A percentile compares a stretch with the other conserved stretches of the same genome.
Conservation (phyloP, 2,329 filamentous ascomycete genomes). For the Cytospora leucostoma region DNA sequence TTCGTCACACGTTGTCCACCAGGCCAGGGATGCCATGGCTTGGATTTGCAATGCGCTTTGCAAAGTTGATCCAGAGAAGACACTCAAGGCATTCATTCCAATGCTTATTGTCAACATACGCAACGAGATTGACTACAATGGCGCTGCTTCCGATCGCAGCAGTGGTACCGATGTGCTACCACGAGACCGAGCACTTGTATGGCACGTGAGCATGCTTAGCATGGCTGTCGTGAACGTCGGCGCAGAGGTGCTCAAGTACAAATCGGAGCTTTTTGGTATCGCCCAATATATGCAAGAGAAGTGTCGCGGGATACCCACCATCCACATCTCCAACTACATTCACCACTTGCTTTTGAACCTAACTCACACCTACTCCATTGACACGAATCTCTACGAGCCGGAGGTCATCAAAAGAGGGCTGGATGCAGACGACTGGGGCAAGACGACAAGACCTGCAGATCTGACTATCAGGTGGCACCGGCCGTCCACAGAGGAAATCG, state of each 20-base stretch:
- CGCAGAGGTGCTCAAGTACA: slow-evolving; percentile 83
- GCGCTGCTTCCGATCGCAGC: slow-evolving; percentile 90
- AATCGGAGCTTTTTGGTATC: slow-evolving; percentile 85
- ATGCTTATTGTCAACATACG: slow-evolving; percentile 90
- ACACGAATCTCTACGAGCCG: slow-evolving; percentile 86
- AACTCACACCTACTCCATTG: slow-evolving; percentile 90
- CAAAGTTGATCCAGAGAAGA: slow-evolving; percentile 93
- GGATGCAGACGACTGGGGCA: slow-evolving; percentile 81
- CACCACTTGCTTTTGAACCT: slow-evolving; percentile 94
- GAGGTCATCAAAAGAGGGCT: slow-evolving; percentile 70
- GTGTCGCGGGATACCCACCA: slow-evolving; percentile 89
- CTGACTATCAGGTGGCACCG: slow-evolving; percentile 86
- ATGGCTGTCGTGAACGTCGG: slow-evolving; percentile 99
- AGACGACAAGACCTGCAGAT: slow-evolving; percentile 69
- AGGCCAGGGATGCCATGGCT: slow-evolving; percentile 95
- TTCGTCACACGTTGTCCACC: slow-evolving; percentile 91
- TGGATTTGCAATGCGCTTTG: slow-evolving; percentile 97
- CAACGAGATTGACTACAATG: slow-evolving; percentile 95
- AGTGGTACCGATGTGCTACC: slow-evolving; percentile 92
- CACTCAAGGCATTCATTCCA: slow-evolving; percentile 85
- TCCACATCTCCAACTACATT: slow-evolving; percentile 96
- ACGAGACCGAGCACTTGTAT: slow-evolving; percentile 87
- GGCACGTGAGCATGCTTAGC: slow-evolving; percentile 91
- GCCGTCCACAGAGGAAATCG: slow-evolving; percentile 75
- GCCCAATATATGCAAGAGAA: slow-evolving; percentile 95